Evolutionary conservation across 1,284 basidiomycete genomes (phyloP), one percentile per base, ranked within the genome.

Genomic region (Schizopora paradoxa): DNA sequence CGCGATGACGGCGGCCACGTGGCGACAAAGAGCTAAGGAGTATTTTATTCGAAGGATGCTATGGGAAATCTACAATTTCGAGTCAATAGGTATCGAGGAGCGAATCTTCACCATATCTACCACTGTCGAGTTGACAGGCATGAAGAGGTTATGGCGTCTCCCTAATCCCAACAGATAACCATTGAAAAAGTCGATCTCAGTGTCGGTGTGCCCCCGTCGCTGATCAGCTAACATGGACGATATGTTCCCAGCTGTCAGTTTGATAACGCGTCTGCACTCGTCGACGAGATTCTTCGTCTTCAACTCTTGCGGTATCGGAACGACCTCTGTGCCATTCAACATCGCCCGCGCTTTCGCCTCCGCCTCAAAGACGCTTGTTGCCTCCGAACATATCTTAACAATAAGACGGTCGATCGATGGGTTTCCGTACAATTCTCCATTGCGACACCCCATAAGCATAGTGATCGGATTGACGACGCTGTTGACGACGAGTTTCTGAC

Each of bases 401-500:
- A 75, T 64, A 39, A 88, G 65, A 22, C 64, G 64, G 5, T 57
- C 53, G 1, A 76, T 73, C 6, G 69, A 64, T 0, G 55, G 42
- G 7, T 74, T 64, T 5, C 61, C 58, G 56, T 83, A 72, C 19
- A 91, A 62, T 1, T 82, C 77, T 14, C 91, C 92, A 58, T 96
- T 97, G 45, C 77, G 74, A 56, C 91, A 87, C 36, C 80, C 77
- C 49, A 91, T 69, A 13, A 97, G 63, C 0, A 91, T 88, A 0
- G 92, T 91, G 52, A 98, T 72, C 0, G 94, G 84, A 60, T 97
- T 95, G 65, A 98, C 79, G 58, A 84, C 76, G 10, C 84, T 73
- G 62, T 96, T 94, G 53, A 91, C 78, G 26, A 86, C 89, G 43
- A 97, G 69, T 65, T 95, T 96, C 52, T 81, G 79, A 25, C 89